These are phyloP conservation scores for Salvia splendens DNA, from an alignment of 257 asterid genomes.

Conservation along the genomic window DNA sequence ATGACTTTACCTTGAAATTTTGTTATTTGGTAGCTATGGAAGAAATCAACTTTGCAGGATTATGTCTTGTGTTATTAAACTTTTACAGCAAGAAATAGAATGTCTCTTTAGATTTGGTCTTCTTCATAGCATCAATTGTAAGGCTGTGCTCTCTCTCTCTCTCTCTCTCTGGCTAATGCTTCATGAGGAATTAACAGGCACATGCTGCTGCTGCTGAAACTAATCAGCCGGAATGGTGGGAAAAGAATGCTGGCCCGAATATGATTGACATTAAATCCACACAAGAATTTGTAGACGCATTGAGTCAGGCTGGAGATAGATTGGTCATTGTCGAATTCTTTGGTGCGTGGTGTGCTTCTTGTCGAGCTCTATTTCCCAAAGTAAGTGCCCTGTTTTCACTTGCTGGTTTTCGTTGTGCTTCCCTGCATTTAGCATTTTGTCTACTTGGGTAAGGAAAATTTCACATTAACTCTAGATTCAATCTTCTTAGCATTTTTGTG, in stretches of 20 bases:
- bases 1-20: conserved; percentile 6
- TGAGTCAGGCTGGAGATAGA: conserved; percentile 77
- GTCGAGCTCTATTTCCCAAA: conserved; percentile 81
- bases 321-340: conserved; percentile 74
- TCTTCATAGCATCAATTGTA: not conserved
- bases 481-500: not conserved
- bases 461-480: not conserved
- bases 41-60: not conserved
- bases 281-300: conserved; percentile 62
- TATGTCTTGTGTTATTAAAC: not conserved
- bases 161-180: not conserved
- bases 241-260: conserved; percentile 64
- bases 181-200: conserved; percentile 38
- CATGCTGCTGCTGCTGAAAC: conserved; percentile 55
- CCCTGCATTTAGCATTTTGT: not conserved
- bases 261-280: conserved; percentile 79
- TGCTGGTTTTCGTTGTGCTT: not conserved
- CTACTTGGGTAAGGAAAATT: conserved; percentile 4
- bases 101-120: not conserved
- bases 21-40: conserved; percentile 13
- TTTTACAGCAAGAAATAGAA: not conserved
- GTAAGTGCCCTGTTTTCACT: conserved; percentile 36
- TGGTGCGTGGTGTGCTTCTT: conserved; percentile 91
- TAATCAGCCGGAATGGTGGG: conserved; percentile 82
- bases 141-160: not conserved